These are phyloP conservation scores for Barnettozyma wickerhamii DNA, from an alignment of 805 yeast genomes.

Conservation along the genomic window DNA sequence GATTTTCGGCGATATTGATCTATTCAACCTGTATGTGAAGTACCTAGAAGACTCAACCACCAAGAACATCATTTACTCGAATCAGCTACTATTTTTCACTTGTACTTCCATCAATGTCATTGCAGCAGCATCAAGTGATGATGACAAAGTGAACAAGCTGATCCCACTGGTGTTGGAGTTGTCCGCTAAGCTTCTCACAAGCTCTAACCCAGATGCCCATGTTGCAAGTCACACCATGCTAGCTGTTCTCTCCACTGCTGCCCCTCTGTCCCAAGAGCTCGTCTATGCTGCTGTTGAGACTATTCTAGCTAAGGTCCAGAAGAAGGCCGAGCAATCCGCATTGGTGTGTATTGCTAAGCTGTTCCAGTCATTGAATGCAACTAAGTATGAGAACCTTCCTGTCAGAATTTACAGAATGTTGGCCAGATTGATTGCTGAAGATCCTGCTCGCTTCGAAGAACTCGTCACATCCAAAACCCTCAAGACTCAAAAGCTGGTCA, in stretches of 20 bases:
- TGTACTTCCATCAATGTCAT: conserved; percentile 67
- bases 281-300: conserved; percentile 59
- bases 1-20: conserved; percentile 65
- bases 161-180: conserved; percentile 57
- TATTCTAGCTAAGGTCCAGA: conserved; percentile 43
- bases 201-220: conserved; percentile 56
- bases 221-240: conserved; percentile 80
- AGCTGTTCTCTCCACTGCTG: conserved; percentile 71
- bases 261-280: conserved; percentile 55
- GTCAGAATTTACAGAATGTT: conserved; percentile 32
- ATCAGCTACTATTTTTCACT: conserved; percentile 74
- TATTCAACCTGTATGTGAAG: conserved; percentile 61
- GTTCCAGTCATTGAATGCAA: conserved; percentile 42
- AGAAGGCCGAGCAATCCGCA: conserved; percentile 38
- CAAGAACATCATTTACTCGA: conserved; percentile 56
- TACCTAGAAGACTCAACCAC: conserved; percentile 41
- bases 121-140: conserved; percentile 43
- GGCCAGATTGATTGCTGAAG: conserved; percentile 25
- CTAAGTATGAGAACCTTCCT: conserved; percentile 38
- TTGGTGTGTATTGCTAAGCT: conserved; percentile 44
- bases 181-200: conserved; percentile 49
- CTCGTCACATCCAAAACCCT: conserved; percentile 25
- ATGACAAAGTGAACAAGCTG: conserved; percentile 40
- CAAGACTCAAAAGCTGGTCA: conserved; percentile 38
- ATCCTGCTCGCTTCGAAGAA: conserved; percentile 21